Base-by-base conservation (phyloP, 1,139 yeast species). In the Lodderomyces parapsilosis region DNA sequence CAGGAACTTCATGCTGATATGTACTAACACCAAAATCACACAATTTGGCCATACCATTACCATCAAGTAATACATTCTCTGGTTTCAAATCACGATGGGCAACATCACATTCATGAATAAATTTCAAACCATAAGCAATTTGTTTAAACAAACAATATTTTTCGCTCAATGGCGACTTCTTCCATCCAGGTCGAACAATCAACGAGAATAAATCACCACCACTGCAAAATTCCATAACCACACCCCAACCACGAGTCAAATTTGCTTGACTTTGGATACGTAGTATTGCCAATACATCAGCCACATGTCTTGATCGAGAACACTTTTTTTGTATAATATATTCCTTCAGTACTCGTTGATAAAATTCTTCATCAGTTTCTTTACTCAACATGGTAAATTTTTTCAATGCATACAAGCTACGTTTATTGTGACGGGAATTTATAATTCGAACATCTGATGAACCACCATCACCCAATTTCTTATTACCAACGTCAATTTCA, bases 11-110 rank as follows among this genome's bases (percentile, higher is more conserved):
- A 59, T 81, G 85, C 18, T 82, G 86, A 60, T 73, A 78, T 42
- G 78, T 83, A 45, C 87, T 78, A 17, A 83, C 84, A 45, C 94
- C 94, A 61, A 85, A 86, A 65, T 86, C 94, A 40, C 90, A 83
- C 30, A 86, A 62, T 56, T 85, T 84, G 38, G 83, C 80, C 24
- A 82, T 58, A 1, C 93, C 93, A 46, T 72, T 66, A 20, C 62
- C 62, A 44, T 78, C 76, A 31, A 83, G 56, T 41, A 83, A 66
- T 10, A 83, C 64, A 54, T 83, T 83, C 46, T 83, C 85, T 1
- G 89, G 83, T 57, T 83, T 83, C 47, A 83, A 59, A 62, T 83
- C 90, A 33, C 82, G 69, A 55, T 83, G 89, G 19, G 76, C 81
- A 28, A 81, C 70, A 58, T 77, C 85, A 43, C 66, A 57, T 37